These are phyloP conservation scores for Tolypocladium capitatum DNA, from an alignment of 2,329 filamentous ascomycete species.

Conservation along the genomic window DNA sequence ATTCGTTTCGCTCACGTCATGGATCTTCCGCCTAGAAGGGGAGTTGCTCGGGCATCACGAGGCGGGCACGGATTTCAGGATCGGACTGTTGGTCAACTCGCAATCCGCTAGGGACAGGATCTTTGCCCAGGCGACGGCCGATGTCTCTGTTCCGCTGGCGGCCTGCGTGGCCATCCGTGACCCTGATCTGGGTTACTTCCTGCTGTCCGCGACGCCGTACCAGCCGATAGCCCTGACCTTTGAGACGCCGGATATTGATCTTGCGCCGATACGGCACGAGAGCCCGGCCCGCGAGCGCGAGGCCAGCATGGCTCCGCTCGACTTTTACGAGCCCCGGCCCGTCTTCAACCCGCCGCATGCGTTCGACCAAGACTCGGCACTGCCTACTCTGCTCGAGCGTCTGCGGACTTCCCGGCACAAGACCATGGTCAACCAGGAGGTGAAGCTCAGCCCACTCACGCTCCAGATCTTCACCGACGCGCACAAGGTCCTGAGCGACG, in stretches of 20 bases:
- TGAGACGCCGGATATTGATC: slow-evolving; percentile 41
- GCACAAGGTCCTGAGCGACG: slow-evolving; percentile 56
- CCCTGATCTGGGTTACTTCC: slow-evolving; percentile 50
- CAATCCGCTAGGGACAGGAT: slow-evolving; percentile 45
- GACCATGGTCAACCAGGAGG: slow-evolving; percentile 49
- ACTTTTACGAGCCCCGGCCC: slow-evolving; percentile 50
- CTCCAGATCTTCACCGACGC: slow-evolving; percentile 59
- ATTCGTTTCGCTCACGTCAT: slow-evolving; percentile 44
- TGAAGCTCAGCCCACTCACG: slow-evolving; percentile 57
- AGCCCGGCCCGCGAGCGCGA: slow-evolving; percentile 29
- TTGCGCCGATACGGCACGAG: slow-evolving; percentile 27
- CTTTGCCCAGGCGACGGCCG: slow-evolving; percentile 37
- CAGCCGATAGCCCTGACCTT: slow-evolving; percentile 47
- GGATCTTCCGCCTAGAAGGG: slow-evolving; percentile 50
- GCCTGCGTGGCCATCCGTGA: slow-evolving; percentile 42
- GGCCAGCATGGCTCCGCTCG: slow-evolving; percentile 29
- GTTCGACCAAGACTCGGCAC: slow-evolving; percentile 42
- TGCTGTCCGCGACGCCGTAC: slow-evolving; percentile 45
- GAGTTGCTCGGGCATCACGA: slow-evolving; percentile 44
- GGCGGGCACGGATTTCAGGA: slow-evolving; percentile 46
- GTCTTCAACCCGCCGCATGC: slow-evolving; percentile 49
- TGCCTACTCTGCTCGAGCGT: slow-evolving; percentile 42
- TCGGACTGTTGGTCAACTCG: slow-evolving; percentile 45
- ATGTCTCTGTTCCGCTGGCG: slow-evolving; percentile 35
- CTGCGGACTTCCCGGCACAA: slow-evolving; percentile 47